Evolutionary conservation across 78 protist species (phyloP).

Genomic region (Acrasis kona): DNA sequence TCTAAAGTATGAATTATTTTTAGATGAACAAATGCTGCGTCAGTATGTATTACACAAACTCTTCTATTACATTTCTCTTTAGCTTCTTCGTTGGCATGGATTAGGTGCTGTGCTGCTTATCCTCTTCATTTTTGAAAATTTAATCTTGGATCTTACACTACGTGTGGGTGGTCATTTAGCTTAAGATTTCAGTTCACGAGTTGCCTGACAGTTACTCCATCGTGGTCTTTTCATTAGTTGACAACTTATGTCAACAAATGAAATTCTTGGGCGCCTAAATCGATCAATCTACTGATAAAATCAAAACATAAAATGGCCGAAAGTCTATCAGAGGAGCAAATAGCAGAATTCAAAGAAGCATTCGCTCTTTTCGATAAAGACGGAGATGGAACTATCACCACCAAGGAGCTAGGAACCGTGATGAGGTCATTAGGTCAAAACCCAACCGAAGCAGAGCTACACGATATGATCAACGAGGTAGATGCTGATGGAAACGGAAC

Average conservation of each 20-base stretch:
- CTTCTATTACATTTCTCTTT: too few relatives aligned
- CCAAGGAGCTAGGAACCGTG: neutral
- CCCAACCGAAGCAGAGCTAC: slow-evolving; percentile 38
- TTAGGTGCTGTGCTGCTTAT: too few relatives aligned
- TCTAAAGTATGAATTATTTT: too few relatives aligned
- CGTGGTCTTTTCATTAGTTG: too few relatives aligned
- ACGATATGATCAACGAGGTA: slow-evolving; percentile 48
- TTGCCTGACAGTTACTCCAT: too few relatives aligned
- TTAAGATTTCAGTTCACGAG: too few relatives aligned
- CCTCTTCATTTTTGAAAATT: too few relatives aligned
- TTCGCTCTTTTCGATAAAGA: neutral
- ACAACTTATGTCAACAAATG: neutral
- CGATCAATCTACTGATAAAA: neutral
- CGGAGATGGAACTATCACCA: neutral
- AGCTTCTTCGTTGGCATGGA: too few relatives aligned
- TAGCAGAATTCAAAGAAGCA: neutral
- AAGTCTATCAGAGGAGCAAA: neutral
- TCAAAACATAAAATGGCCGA: neutral
- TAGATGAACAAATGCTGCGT: too few relatives aligned
- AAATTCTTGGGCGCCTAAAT: neutral
- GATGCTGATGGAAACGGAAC: slow-evolving; percentile 63
- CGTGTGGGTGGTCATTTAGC: too few relatives aligned
- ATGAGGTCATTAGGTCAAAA: slow-evolving; percentile 41
- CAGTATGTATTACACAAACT: too few relatives aligned
- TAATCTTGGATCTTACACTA: too few relatives aligned